phyloP scores from a whole-genome alignment of 192 early-diverging fungal species.

The Linnemannia zychae region DNA sequence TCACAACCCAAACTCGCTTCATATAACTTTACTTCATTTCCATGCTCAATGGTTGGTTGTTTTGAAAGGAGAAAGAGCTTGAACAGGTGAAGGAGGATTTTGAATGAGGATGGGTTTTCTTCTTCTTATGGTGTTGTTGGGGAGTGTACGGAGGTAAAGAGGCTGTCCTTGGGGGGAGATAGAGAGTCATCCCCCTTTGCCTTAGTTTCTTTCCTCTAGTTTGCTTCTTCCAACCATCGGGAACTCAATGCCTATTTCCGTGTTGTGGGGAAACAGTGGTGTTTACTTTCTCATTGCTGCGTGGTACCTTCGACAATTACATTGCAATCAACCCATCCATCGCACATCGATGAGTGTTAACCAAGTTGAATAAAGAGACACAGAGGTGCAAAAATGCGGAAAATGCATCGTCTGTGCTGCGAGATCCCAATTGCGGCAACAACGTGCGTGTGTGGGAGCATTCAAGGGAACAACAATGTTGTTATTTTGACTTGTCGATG shows the following conservation, averaged over 20 bases:
- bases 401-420: background rate
- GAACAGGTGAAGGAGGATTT: background rate
- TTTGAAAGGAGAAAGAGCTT: background rate
- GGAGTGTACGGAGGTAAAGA: background rate
- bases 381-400: no score
- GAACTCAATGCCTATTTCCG: no score
- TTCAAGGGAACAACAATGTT: background rate
- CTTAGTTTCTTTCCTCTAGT: background rate
- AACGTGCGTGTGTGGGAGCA: background rate
- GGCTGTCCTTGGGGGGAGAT: background rate
- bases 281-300: no score
- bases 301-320: no score
- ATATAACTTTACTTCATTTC: constrained; percentile 29
- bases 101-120: background rate
- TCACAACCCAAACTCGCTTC: constrained; percentile 18
- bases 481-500: background rate
- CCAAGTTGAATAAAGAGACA: no score
- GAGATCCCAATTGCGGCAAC: background rate
- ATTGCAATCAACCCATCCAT: background rate
- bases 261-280: no score
- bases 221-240: no score
- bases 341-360: background rate
- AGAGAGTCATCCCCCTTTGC: background rate
- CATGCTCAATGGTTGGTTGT: constrained; percentile 11
- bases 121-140: background rate